phyloP scores from a whole-genome alignment of 2,329 filamentous ascomycete genomes.

The Camptophora hylomeconis region DNA sequence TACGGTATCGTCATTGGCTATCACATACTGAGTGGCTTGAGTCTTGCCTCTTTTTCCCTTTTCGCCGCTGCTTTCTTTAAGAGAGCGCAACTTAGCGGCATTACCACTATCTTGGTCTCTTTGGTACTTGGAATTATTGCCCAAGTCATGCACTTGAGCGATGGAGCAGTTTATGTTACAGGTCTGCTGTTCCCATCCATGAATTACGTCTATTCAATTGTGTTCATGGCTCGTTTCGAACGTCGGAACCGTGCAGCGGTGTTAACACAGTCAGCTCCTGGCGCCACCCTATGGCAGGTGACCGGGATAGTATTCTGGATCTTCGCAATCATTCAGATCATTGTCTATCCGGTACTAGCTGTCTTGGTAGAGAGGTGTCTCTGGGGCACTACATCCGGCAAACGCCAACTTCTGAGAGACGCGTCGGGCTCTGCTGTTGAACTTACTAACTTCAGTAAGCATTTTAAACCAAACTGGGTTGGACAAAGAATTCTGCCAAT shows the following conservation, averaged over 20 bases:
- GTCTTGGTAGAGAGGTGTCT: constrained; percentile 59
- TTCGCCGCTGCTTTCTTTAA: constrained; percentile 84
- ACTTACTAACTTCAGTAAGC: constrained; percentile 62
- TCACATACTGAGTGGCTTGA: constrained; percentile 61
- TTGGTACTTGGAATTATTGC: constrained; percentile 70
- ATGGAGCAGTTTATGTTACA: constrained; percentile 51
- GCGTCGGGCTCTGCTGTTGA: constrained; percentile 36
- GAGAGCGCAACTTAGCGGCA: constrained; percentile 77
- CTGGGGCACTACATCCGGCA: constrained; percentile 59
- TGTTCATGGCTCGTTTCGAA: constrained; percentile 67
- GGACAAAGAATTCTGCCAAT: constrained; percentile 33
- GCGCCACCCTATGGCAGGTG: constrained; percentile 53
- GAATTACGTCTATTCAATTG: constrained; percentile 72
- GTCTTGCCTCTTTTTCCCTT: no score
- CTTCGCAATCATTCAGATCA: constrained; percentile 62
- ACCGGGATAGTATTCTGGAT: constrained; percentile 67
- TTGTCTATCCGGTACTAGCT: constrained; percentile 64
- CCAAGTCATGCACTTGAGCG: constrained; percentile 54
- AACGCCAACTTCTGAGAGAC: constrained; percentile 32
- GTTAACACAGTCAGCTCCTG: constrained; percentile 48
- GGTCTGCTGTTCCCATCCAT: constrained; percentile 71
- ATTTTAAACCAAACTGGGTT: constrained; percentile 56
- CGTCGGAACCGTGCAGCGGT: constrained; percentile 45
- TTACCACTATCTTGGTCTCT: constrained; percentile 58
- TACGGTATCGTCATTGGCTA: constrained; percentile 55